Conservation (phyloP, 441 rosid genomes). For the Erodium chrysanthum region DNA sequence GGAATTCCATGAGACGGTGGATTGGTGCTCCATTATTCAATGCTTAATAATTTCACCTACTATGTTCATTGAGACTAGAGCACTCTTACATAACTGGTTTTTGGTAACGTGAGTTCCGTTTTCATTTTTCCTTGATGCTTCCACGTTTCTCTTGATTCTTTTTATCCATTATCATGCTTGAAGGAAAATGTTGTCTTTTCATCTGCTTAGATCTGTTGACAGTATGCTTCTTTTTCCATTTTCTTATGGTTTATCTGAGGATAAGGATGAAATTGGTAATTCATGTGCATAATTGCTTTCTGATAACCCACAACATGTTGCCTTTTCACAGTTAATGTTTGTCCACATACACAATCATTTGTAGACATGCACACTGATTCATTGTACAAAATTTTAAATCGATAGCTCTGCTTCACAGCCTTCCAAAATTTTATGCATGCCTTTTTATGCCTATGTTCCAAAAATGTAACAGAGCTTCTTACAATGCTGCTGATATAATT, state of each 20-base stretch:
- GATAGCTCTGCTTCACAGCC: not conserved
- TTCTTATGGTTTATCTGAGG: not conserved
- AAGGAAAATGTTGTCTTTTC: not conserved
- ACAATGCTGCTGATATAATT: not conserved
- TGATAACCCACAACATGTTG: not conserved
- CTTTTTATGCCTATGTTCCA: not conserved
- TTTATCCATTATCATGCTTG: slow-evolving; percentile 5
- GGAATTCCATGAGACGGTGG: slow-evolving; percentile 44
- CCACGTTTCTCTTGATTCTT: not conserved
- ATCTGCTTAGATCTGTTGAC: not conserved
- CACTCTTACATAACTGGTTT: slow-evolving; percentile 65
- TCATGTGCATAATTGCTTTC: not conserved
- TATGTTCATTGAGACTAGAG: slow-evolving; percentile 41
- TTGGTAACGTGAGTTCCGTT: slow-evolving; percentile 47
- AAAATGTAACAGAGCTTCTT: not conserved
- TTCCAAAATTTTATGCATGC: not conserved
- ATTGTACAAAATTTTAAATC: not conserved
- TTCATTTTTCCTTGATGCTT: not conserved
- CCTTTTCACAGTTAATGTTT: not conserved
- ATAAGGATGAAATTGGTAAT: not conserved
- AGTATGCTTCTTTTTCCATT: not conserved
- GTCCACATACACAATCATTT: not conserved
- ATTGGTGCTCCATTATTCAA: slow-evolving; percentile 39
- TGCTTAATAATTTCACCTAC: slow-evolving; percentile 49
- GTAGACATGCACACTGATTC: not conserved